Conservation (phyloP, 805 yeast genomes). For the Saturnispora sanitii region DNA sequence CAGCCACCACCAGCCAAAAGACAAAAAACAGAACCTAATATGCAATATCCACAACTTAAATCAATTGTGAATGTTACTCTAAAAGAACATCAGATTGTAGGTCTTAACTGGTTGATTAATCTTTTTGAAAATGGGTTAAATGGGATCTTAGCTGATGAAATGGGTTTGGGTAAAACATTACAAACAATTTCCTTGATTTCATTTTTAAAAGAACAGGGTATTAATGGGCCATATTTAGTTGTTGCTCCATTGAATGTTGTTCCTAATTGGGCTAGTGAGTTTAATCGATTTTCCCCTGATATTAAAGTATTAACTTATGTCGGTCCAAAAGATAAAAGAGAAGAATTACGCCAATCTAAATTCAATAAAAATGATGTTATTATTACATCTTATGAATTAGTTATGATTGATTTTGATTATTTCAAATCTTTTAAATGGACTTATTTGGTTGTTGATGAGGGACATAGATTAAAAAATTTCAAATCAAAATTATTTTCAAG, state of each 20-base stretch:
- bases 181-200: conserved; percentile 77
- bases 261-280: conserved; percentile 75
- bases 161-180: conserved; percentile 93
- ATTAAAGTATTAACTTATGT: conserved; percentile 53
- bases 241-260: conserved; percentile 81
- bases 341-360: conserved; percentile 25
- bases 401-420: conserved; percentile 55
- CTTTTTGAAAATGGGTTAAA: conserved; percentile 88
- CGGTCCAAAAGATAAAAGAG: conserved; percentile 54
- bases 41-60: conserved; percentile 36
- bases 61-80: conserved; percentile 47
- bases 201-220: conserved; percentile 67
- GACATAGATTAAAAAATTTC: conserved; percentile 82
- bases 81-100: conserved; percentile 82
- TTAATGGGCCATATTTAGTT: conserved; percentile 67
- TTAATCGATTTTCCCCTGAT: conserved; percentile 62
- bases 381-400: conserved; percentile 74
- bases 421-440: conserved; percentile 58
- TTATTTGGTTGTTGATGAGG: conserved; percentile 87
- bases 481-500: conserved; percentile 66
- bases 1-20: neutral
- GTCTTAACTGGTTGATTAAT: conserved; percentile 83
- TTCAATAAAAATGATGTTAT: conserved; percentile 39
- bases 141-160: conserved; percentile 94
- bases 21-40: neutral